phyloP scores from a whole-genome alignment of 805 yeast species.

The Saccharomycopsis fibuligera region DNA sequence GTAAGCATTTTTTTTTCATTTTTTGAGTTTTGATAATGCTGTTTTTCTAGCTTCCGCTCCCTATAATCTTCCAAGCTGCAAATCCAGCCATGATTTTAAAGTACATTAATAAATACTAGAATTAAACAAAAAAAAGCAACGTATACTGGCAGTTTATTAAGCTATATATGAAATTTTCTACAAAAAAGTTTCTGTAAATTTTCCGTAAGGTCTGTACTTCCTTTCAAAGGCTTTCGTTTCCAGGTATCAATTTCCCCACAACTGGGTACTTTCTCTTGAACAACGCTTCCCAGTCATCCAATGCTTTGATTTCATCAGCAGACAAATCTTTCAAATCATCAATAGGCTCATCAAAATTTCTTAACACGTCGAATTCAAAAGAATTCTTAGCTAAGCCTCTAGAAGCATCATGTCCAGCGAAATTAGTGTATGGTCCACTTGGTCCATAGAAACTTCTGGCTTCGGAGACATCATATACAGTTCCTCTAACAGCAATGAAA shows the following conservation, averaged over 20 bases:
- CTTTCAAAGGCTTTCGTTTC: no score
- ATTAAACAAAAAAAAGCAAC: no score
- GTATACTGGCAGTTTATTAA: no score
- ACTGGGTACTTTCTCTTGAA: slow-evolving; percentile 76
- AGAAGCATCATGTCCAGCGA: slow-evolving; percentile 95
- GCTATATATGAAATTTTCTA: no score
- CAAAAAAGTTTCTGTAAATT: no score
- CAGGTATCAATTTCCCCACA: slow-evolving; percentile 64
- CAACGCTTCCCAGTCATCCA: slow-evolving; percentile 81
- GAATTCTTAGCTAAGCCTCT: slow-evolving; percentile 87
- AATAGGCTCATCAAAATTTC: slow-evolving; percentile 67
- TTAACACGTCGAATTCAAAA: slow-evolving; percentile 63
- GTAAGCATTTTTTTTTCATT: no score
- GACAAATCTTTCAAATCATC: slow-evolving; percentile 62
- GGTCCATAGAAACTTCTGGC: slow-evolving; percentile 92
- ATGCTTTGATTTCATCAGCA: slow-evolving; percentile 52
- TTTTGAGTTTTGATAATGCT: no score
- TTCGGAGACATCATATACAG: slow-evolving; percentile 73
- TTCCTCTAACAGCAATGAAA: slow-evolving; percentile 81
- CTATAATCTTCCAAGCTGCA: no score
- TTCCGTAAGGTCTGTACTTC: no score
- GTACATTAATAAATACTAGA: no score
- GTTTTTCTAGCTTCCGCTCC: no score
- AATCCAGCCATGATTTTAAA: no score
- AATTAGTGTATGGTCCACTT: slow-evolving; percentile 87